Conservation (phyloP, 495 filamentous ascomycete species). For the Xylaria acuta region DNA sequence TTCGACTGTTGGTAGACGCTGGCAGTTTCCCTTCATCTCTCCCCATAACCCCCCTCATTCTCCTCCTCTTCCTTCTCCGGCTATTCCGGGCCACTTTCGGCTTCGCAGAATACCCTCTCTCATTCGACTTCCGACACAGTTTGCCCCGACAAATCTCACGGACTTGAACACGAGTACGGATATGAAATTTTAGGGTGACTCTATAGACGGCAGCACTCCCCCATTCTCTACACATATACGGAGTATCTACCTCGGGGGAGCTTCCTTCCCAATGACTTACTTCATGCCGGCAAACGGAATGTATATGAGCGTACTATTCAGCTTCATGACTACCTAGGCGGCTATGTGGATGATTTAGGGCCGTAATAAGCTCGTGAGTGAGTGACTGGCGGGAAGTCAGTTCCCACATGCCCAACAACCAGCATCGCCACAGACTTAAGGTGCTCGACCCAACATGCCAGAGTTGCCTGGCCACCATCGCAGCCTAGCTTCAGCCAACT, state of each 20-base stretch:
- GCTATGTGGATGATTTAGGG: no score
- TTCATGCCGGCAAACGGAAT: no score
- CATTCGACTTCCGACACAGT: background rate
- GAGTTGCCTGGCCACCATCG: conserved; percentile 19
- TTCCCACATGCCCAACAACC: conserved; percentile 21
- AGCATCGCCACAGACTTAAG: conserved; percentile 18
- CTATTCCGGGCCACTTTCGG: background rate
- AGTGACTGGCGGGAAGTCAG: conserved; percentile 21
- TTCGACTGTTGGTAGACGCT: background rate
- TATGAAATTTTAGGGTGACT: background rate
- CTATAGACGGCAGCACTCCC: background rate
- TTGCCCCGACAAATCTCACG: background rate
- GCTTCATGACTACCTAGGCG: background rate
- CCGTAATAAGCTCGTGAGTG: conserved; percentile 32
- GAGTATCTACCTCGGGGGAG: background rate
- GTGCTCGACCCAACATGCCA: conserved; percentile 25
- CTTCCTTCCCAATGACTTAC: background rate
- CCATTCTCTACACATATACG: background rate
- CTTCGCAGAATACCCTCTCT: background rate
- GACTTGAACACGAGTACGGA: background rate
- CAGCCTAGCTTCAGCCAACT: conserved; percentile 38
- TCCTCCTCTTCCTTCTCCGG: background rate
- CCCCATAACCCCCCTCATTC: no score
- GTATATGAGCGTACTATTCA: background rate
- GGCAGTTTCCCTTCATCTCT: background rate